Evolutionary conservation across 2,329 filamentous ascomycete genomes (phyloP).

Genomic region (Calonectria pteridis): DNA sequence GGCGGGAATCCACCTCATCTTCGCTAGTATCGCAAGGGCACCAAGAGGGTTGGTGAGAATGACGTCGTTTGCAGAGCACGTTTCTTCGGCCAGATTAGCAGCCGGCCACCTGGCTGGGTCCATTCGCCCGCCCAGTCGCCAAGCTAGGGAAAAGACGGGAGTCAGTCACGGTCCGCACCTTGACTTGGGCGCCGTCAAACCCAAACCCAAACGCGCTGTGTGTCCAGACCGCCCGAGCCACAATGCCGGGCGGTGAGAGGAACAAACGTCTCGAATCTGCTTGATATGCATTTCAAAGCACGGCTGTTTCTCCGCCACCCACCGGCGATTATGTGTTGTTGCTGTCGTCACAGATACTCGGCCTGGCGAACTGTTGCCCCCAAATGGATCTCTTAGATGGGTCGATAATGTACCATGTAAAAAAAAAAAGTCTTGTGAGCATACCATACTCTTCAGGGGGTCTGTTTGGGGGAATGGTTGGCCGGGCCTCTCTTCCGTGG

Average conservation of each 20-base stretch:
- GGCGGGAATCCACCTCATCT: constrained; percentile 1
- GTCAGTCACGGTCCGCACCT: constrained; percentile 45
- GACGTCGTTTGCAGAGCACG: constrained; percentile 30
- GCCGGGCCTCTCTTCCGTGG: neutral
- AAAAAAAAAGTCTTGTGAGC: neutral
- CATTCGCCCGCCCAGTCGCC: constrained; percentile 36
- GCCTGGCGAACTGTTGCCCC: neutral
- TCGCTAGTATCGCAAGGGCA: neutral
- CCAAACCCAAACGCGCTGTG: constrained; percentile 37
- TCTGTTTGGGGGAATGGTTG: neutral
- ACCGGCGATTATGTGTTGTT: neutral
- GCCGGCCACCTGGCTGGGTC: constrained; percentile 38
- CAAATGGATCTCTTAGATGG: neutral
- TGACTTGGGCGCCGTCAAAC: constrained; percentile 44
- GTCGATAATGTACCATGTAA: neutral
- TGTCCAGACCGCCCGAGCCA: constrained; percentile 26
- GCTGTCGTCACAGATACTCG: neutral
- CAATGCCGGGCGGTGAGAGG: constrained; percentile 35
- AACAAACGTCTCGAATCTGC: constrained; percentile 13
- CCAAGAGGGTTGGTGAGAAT: constrained; percentile 16
- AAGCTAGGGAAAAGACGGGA: constrained; percentile 47
- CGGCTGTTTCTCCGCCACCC: constrained; percentile 5
- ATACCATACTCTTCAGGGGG: neutral
- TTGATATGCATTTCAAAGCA: constrained; percentile 2
- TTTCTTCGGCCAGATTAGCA: constrained; percentile 19